phyloP scores from a whole-genome alignment of 345 rosid genomes.

The Barbarea vulgaris region DNA sequence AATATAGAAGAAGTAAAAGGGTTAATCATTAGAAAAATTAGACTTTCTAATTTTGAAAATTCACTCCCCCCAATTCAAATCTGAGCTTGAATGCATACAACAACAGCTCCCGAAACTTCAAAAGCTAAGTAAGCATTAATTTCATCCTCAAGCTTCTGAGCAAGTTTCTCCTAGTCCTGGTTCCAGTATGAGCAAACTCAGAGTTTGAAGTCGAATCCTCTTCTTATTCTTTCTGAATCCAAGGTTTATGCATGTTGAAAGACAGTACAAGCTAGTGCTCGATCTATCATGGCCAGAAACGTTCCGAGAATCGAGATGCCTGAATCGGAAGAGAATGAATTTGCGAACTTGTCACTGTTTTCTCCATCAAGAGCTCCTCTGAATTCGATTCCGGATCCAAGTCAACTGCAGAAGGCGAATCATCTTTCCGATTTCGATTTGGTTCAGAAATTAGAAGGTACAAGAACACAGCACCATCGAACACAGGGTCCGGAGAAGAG shows the following conservation, averaged over 20 bases:
- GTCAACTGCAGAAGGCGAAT: constrained; percentile 49
- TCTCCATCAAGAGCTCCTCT: constrained; percentile 80
- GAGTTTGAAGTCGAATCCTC: constrained; percentile 11
- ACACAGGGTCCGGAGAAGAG: constrained; percentile 34
- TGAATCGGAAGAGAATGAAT: constrained; percentile 69
- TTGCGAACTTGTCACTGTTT: constrained; percentile 48
- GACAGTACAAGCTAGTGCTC: constrained; percentile 35
- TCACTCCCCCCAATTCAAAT: constrained; percentile 39
- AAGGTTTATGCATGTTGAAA: constrained; percentile 47
- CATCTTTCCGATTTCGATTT: constrained; percentile 41
- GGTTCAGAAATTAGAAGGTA: constrained; percentile 42
- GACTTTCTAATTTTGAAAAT: constrained; percentile 33
- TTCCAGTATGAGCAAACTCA: constrained; percentile 22
- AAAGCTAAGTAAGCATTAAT: constrained; percentile 17
- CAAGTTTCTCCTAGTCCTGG: neutral
- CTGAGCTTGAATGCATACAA: constrained; percentile 20
- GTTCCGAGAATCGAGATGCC: constrained; percentile 34
- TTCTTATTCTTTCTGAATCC: constrained; percentile 4
- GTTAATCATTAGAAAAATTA: constrained; percentile 4
- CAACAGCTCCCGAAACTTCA: constrained; percentile 16
- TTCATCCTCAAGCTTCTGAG: constrained; percentile 21
- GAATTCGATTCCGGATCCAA: constrained; percentile 75
- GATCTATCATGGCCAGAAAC: constrained; percentile 38
- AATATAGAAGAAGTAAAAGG: constrained; percentile 29
- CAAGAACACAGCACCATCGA: constrained; percentile 36